phyloP scores from a whole-genome alignment of 2,329 filamentous ascomycete species.

The Rhinocladiella mackenziei region DNA sequence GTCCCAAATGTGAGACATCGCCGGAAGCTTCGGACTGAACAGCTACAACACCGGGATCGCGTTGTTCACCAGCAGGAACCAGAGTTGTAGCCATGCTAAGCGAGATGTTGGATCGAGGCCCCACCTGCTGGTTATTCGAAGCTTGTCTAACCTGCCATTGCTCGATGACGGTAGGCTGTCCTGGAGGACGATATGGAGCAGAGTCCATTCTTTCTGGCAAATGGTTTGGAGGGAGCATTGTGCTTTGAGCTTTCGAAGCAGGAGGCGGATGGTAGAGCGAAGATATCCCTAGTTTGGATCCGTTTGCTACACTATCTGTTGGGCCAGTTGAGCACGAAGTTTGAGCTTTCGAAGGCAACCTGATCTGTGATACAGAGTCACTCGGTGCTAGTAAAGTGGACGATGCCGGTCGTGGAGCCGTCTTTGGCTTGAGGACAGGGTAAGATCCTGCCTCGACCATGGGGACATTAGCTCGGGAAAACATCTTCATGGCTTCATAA shows the following conservation, averaged over 20 bases:
- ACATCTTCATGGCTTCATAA: conserved; percentile 39
- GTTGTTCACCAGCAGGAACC: conserved; percentile 4
- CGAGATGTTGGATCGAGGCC: conserved; percentile 15
- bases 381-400: conserved; percentile 9
- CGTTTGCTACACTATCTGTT: not conserved
- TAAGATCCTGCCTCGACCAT: conserved; percentile 39
- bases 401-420: not conserved
- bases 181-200: not conserved
- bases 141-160: conserved; percentile 1
- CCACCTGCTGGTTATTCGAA: not conserved
- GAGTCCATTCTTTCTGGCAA: not conserved
- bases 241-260: not conserved
- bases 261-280: not conserved
- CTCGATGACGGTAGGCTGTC: not conserved
- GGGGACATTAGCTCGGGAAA: conserved; percentile 42
- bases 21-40: not conserved
- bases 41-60: not conserved
- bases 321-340: not conserved
- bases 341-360: not conserved
- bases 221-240: conserved; percentile 13
- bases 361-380: conserved; percentile 21
- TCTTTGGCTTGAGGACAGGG: conserved; percentile 26
- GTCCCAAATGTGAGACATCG: not conserved
- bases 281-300: not conserved
- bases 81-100: conserved; percentile 20